A percentile compares a stretch with the other conserved stretches of the same genome.
Conservation (phyloP, 108 stramenopile species). For the Aureococcus anophagefferens region DNA sequence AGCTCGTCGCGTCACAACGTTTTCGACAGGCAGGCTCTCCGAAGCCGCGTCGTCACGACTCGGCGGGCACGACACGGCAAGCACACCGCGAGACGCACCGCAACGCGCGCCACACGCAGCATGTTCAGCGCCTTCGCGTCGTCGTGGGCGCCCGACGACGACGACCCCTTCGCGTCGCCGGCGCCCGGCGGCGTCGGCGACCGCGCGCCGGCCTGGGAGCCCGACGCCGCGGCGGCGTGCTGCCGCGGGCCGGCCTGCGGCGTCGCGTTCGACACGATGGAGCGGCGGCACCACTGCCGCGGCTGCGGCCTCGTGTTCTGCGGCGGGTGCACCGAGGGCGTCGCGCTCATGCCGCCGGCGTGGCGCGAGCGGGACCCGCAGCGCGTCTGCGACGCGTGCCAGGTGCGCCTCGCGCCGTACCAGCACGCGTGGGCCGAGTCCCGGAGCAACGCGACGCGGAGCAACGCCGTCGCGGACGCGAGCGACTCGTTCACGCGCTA, state of each 20-base stretch:
- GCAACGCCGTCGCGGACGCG: not conserved
- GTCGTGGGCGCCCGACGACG: too few relatives aligned
- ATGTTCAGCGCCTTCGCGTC: too few relatives aligned
- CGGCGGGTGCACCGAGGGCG: not conserved
- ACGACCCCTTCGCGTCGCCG: too few relatives aligned
- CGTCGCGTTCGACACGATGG: conserved; percentile 12
- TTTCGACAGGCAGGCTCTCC: too few relatives aligned
- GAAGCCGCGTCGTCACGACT: too few relatives aligned
- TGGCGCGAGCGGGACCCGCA: not conserved
- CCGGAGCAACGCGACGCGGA: not conserved
- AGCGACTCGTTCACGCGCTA: not conserved
- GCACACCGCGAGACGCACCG: too few relatives aligned
- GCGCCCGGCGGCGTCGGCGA: too few relatives aligned
- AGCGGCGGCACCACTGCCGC: conserved; percentile 35
- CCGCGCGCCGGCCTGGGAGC: conserved; percentile 17
- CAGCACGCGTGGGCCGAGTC: not conserved
- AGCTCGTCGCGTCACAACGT: too few relatives aligned
- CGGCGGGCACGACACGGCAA: too few relatives aligned
- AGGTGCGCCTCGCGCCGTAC: not conserved
- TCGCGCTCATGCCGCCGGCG: not conserved
- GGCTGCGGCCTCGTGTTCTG: conserved; percentile 28
- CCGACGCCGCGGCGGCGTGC: conserved; percentile 10
- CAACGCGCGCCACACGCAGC: too few relatives aligned
- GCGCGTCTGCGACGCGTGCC: not conserved
- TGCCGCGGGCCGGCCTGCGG: conserved; percentile 26